Base-by-base conservation (phyloP, 2,329 filamentous ascomycete genomes). In the Colletotrichum tanaceti region DNA sequence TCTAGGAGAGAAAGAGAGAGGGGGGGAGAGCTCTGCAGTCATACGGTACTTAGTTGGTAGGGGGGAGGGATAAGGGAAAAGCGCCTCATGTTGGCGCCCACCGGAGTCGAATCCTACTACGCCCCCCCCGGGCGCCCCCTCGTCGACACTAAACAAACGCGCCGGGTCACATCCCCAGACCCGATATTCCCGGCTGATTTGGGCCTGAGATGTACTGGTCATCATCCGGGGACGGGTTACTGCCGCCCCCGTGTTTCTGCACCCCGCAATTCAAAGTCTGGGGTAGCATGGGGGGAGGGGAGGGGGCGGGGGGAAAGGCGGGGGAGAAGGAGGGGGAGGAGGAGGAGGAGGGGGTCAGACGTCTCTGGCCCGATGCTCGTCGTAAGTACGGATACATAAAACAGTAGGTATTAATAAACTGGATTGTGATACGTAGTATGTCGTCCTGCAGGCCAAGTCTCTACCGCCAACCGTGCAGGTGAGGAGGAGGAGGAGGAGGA, bases 231-330 rank as follows among this genome's bases (percentile, higher is more conserved):
- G 28, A 61, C 22, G 20, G 41, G 57, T 57, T 41, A 61, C 65
- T 61, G 50, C 50, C 62, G 57, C 44, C 11, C 62, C 63, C 63
- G 38, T 50, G 55, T 53, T 24, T 58, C 66, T 69, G 66, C 66
- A 69, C 66, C 66, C 66, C 66, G 66, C 66, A 69, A 61, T 60
- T 53, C 63, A 61, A 65, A 66, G 28, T 66, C 66, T 28, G 62
- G 66, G 62, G 66, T 60, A 65, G 44, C 50, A 69, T 52, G 62
- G 66, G 62, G 55, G 24, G 18, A 35, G 28, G 28, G 28, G 28
- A 9, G 28, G 28, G 9, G 28, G 7, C 9, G 28, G 28, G 9
- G 2, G 1, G 7, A 7, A 7, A 1, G 28, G 28, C 1, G 28
- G 28, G 28, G 28, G 28, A 55, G 24, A n/a, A 35, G 28, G 28